Percentiles rank a stretch among this genome's conserved stretches.
These are phyloP conservation scores for Xylaria acuta DNA, from an alignment of 495 filamentous ascomycete genomes.

Conservation along the genomic window DNA sequence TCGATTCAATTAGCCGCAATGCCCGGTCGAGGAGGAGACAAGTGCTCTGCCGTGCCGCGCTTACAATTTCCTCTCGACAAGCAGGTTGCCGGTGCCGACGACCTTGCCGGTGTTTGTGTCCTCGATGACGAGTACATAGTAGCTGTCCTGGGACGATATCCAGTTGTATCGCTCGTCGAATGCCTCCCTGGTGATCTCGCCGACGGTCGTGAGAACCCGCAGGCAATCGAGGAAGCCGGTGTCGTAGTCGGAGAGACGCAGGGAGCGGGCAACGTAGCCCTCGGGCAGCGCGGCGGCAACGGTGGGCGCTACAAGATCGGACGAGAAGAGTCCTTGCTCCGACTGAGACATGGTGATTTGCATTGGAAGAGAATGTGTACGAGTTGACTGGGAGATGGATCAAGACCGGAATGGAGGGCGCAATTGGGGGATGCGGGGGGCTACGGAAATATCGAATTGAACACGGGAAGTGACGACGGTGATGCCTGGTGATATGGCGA, in stretches of 20 bases:
- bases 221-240: slow-evolving; percentile 87
- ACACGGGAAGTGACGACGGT: neutral
- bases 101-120: slow-evolving; percentile 66
- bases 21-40: neutral
- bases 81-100: slow-evolving; percentile 85
- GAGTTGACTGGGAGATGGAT: neutral
- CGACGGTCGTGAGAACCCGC: slow-evolving; percentile 89
- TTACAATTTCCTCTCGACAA: slow-evolving; percentile 87
- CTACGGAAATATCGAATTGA: neutral
- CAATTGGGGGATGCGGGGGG: neutral
- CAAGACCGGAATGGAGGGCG: neutral
- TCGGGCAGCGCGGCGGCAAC: slow-evolving; percentile 75
- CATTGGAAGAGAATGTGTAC: neutral
- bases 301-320: slow-evolving; percentile 76
- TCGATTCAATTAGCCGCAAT: slow-evolving; percentile 20
- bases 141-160: slow-evolving; percentile 79
- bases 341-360: slow-evolving; percentile 24
- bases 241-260: slow-evolving; percentile 78
- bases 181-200: slow-evolving; percentile 76
- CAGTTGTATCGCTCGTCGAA: slow-evolving; percentile 84
- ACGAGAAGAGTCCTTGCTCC: slow-evolving; percentile 72
- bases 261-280: slow-evolving; percentile 81
- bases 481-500: neutral
- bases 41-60: slow-evolving; percentile 27
- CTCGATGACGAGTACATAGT: slow-evolving; percentile 84